Percentiles rank a stretch among this genome's conserved stretches.
phyloP scores from a whole-genome alignment of 2,329 filamentous ascomycete genomes.

The Colletotrichum liaoningense region DNA sequence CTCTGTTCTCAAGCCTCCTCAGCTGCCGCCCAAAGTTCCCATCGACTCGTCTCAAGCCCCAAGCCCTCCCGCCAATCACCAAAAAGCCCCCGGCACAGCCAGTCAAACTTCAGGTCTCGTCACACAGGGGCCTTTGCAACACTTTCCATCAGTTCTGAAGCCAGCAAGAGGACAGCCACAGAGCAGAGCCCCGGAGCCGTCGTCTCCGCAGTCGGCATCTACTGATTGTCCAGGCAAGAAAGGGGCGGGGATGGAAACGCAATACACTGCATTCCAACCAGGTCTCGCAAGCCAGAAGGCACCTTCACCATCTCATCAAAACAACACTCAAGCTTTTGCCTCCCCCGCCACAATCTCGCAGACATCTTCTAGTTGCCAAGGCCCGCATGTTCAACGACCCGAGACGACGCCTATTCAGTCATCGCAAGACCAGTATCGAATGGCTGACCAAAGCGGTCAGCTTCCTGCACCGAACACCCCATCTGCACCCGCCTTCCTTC shows the following conservation, averaged over 20 bases:
- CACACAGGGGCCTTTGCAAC: slow-evolving; percentile 14
- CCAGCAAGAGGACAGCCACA: slow-evolving; percentile 40
- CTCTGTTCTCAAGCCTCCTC: slow-evolving; percentile 40
- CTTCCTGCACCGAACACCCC: not conserved
- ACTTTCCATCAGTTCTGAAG: slow-evolving; percentile 45
- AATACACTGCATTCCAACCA: slow-evolving; percentile 14
- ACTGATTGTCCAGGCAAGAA: not conserved
- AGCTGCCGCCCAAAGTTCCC: slow-evolving; percentile 37
- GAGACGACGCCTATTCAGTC: slow-evolving; percentile 13
- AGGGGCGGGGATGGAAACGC: not conserved
- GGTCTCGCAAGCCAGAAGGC: not conserved
- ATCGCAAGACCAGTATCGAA: not conserved
- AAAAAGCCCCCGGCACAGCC: not conserved
- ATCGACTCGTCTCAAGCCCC: not conserved
- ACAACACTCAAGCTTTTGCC: not conserved
- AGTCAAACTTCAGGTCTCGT: not conserved
- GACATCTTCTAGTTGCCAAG: not conserved
- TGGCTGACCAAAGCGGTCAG: not conserved
- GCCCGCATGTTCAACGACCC: slow-evolving; percentile 11
- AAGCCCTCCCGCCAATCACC: not conserved
- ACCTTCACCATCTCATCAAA: too few relatives aligned
- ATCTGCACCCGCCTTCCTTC: slow-evolving; percentile 9
- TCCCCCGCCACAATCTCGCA: not conserved
- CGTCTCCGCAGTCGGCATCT: not conserved
- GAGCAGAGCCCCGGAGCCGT: not conserved